Evolutionary conservation across 805 yeast genomes (phyloP), one percentile per base, ranked within the genome.

Genomic region (Jamesozyma spencerorum): DNA sequence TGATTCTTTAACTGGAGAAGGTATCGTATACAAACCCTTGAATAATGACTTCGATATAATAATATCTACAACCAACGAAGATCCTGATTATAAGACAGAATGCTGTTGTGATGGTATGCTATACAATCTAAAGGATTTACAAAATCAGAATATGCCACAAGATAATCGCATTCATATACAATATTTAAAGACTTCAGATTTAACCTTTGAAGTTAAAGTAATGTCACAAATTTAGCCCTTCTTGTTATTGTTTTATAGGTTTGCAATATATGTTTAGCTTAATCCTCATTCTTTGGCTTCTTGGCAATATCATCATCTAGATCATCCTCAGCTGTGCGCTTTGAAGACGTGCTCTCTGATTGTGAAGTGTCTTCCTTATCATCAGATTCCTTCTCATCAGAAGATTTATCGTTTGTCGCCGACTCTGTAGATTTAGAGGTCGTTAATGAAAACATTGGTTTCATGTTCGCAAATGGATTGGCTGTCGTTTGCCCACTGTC

Each of bases 81-180:
- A 38, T 27, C 43, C 48, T 1, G 34, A 22, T 4, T 44, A 43
- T 30, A 48, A 46, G 18, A 47, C 41, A 37, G 60, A 59, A 31
- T 35, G 56, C 5, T 59, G 64, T 40, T 53, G 59, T 37, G 64
- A 59, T 40, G 64, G 64, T 5, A 45, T 48, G 17, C 39, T 59
- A 31, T 39, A 49, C 13, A 56, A 59, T 41, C 37, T 56, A 30
- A 36, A 34, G 5, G 48, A 51, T 18, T 42, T 47, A 15, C 13
- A 18, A 32, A 11, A 28, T n/a, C n/a, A n/a, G n/a, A n/a, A 5
- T 22, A 13, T 24, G 31, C 4, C 19, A 12, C 15, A 27, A 10
- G 43, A 32, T 12, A 34, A 41, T 34, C 40, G 15, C 18, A 45
- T 50, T 18, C 34, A 34, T n/a, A 27, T 47, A 24, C n/a, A 35